A percentile compares a stretch with the other conserved stretches of the same genome.
These are phyloP conservation scores for Medicago lupulina DNA, from an alignment of 306 rosid genomes.

Conservation along the genomic window DNA sequence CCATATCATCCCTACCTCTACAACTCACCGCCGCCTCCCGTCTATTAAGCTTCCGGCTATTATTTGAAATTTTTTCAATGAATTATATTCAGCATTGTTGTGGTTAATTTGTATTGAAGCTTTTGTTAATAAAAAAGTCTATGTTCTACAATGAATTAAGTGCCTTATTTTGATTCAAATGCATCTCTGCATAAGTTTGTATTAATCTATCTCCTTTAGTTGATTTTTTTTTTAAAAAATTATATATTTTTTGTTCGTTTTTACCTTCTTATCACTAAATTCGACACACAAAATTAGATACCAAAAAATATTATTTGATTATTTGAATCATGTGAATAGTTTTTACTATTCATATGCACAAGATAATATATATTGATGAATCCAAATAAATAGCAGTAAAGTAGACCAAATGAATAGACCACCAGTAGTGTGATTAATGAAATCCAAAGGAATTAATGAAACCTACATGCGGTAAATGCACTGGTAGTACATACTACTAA, in stretches of 20 bases:
- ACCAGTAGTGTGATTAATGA: not conserved
- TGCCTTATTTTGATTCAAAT: not conserved
- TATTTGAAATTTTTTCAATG: not conserved
- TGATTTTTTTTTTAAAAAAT: not conserved
- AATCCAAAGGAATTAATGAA: not conserved
- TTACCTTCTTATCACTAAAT: not conserved
- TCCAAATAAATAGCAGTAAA: not conserved
- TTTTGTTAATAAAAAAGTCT: not conserved
- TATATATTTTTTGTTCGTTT: not conserved
- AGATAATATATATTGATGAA: not conserved
- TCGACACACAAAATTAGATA: not conserved
- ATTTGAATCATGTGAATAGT: not conserved
- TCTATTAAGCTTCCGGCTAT: conserved; percentile 8
- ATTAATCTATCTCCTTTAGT: not conserved
- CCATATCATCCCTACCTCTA: conserved; percentile 42
- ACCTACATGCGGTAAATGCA: not conserved
- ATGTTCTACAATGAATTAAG: not conserved
- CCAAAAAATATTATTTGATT: not conserved
- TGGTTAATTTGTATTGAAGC: not conserved
- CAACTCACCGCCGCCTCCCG: conserved; percentile 38
- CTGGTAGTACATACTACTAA: not conserved
- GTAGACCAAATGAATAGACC: not conserved
- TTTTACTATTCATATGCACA: not conserved
- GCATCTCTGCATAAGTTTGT: not conserved
- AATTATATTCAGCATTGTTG: conserved; percentile 15